A percentile compares a stretch with the other conserved stretches of the same genome.
phyloP scores from a whole-genome alignment of 345 rosid genomes.

The Eucalyptus paniculata region DNA sequence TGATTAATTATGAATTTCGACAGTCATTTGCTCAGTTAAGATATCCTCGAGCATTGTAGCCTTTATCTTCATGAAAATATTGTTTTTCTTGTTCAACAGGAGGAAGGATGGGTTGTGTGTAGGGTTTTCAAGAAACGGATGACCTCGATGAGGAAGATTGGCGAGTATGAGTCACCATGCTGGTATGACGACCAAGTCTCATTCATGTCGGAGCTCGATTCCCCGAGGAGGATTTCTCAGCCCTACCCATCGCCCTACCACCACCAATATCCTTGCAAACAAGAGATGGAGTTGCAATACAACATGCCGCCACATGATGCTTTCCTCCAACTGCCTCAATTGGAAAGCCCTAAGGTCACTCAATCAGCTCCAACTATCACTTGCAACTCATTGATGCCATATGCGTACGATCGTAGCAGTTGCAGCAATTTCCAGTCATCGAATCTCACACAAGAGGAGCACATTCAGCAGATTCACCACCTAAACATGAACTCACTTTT shows the following conservation, averaged over 20 bases:
- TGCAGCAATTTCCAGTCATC: conserved; percentile 42
- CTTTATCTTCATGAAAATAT: neutral
- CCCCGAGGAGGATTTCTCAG: neutral
- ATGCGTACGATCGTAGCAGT: conserved; percentile 19
- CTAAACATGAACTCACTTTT: conserved; percentile 39
- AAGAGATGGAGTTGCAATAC: neutral
- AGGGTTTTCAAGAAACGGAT: conserved; percentile 89
- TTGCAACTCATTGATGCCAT: conserved; percentile 36
- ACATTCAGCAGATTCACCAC: conserved; percentile 25
- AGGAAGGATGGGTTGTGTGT: conserved; percentile 98
- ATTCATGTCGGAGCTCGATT: neutral
- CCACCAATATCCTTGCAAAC: neutral
- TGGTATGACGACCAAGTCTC: neutral
- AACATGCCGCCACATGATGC: neutral
- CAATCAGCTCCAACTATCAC: conserved; percentile 1
- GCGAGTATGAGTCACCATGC: conserved; percentile 38
- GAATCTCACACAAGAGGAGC: conserved; percentile 45
- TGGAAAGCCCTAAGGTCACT: conserved; percentile 32
- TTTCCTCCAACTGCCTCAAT: neutral
- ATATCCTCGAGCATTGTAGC: neutral
- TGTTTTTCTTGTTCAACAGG: conserved; percentile 21
- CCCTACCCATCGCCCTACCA: neutral
- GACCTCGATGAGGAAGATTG: conserved; percentile 47
- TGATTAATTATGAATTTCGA: neutral
- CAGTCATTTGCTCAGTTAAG: neutral